These are phyloP conservation scores for Zoysia matrella DNA, from an alignment of 202 grass and related monocot species.

Conservation along the genomic window DNA sequence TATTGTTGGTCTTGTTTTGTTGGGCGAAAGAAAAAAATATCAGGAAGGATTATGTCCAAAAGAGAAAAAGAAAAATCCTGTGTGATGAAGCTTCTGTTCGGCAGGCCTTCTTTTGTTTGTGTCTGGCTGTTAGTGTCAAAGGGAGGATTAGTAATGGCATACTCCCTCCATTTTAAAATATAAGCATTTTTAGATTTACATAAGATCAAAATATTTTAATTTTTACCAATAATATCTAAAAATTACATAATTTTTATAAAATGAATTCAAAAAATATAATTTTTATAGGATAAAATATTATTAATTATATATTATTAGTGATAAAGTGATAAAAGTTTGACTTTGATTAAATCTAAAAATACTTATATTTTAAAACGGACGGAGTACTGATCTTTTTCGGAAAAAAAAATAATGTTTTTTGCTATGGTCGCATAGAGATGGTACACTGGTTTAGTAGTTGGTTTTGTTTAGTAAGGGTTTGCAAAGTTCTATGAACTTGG, in stretches of 20 bases:
- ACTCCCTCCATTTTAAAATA: too few species aligned
- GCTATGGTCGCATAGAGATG: slow-evolving; percentile 26
- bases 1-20: slow-evolving; percentile 20
- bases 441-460: background rate
- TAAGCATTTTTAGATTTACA: too few species aligned
- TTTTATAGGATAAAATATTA: too few species aligned
- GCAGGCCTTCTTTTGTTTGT: slow-evolving; percentile 2
- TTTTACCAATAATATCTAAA: too few species aligned
- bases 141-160: slow-evolving; percentile 1
- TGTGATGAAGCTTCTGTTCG: slow-evolving; percentile 19
- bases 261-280: too few species aligned
- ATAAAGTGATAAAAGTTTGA: too few species aligned
- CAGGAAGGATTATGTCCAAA: background rate
- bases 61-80: background rate
- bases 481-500: slow-evolving; percentile 1
- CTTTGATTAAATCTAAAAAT: too few species aligned
- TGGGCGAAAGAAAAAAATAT: slow-evolving; percentile 16
- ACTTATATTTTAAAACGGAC: too few species aligned
- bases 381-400: too few species aligned
- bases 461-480: background rate
- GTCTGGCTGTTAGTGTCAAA: slow-evolving; percentile 27
- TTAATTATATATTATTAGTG: too few species aligned
- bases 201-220: too few species aligned
- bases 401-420: slow-evolving; percentile 11
- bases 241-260: too few species aligned